Base-by-base conservation (phyloP, 352 stramenopile genomes). In the Globisporangium paroecandrum region DNA sequence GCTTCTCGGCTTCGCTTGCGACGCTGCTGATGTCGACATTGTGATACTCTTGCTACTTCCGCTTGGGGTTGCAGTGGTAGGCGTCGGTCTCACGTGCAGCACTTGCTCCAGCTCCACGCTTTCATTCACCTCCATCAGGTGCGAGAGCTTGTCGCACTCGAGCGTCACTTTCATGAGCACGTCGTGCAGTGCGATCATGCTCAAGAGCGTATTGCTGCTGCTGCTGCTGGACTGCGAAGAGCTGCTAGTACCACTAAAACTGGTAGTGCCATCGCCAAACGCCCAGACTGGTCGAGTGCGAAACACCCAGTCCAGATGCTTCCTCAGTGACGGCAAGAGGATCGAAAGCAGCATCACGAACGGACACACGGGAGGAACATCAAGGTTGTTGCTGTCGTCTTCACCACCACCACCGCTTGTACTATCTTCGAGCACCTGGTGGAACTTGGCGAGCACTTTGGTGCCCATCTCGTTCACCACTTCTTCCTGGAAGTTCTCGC, bases 281-380 rank as follows among this genome's bases (percentile, higher is more conserved):
- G 64, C 77, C 83, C 81, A 89, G 5, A 79, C 22, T 7, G 58
- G 49, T 29, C 80, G 77, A 1, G 73, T 87, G 18, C 69, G 64
- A 49, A 77, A 38, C 27, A 83, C 76, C 74, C 74, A 91, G 5
- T 72, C 61, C n/a, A 89, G 49, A 25, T 87, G 80, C 59, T 89
- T 89, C 29, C 81, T 77, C 56, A 91, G 71, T 46, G 71, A 73
- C 55, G 83, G 81, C 38, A 89, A 22, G 12, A 88, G 15, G 47
- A 88, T 79, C 0, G 83, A 90, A 2, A 91, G 64, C 51, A 89
- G 62, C 81, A 91, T 91, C 54, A 88, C 81, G 58, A 88, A 89
- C 46, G 83, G 81, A 55, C 72, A 82, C 13, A 67, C 71, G 1
- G 68, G 51, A 25, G 24, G 20, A 9, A 22, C 51, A 13, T 15